Evolutionary conservation across 2,329 filamentous ascomycete species (phyloP).

Genomic region (Talaromyces piceae): DNA sequence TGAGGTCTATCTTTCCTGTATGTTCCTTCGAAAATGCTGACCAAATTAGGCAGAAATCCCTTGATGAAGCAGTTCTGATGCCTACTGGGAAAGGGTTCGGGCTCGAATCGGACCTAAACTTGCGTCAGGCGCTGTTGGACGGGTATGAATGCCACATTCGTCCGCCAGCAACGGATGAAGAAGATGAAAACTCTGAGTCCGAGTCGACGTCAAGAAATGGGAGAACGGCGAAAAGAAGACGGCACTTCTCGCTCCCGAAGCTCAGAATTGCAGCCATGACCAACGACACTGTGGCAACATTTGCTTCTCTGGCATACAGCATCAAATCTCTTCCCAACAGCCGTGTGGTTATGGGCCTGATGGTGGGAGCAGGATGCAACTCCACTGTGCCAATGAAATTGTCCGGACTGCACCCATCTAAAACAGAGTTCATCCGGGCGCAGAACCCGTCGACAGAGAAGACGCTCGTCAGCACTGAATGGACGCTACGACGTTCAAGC

Average conservation of each 20-base stretch:
- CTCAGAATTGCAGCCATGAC: slow-evolving; percentile 65
- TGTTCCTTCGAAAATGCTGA: slow-evolving; percentile 6
- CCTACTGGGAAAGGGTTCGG: slow-evolving; percentile 49
- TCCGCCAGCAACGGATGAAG: slow-evolving; percentile 15
- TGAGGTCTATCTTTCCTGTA: slow-evolving; percentile 14
- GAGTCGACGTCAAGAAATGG: background rate
- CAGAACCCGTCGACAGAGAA: slow-evolving; percentile 43
- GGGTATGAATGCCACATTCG: slow-evolving; percentile 38
- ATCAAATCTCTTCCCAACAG: slow-evolving; percentile 44
- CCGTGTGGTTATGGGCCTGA: slow-evolving; percentile 65
- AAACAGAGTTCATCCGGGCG: slow-evolving; percentile 31
- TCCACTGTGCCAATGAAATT: slow-evolving; percentile 64
- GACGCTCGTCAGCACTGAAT: slow-evolving; percentile 70
- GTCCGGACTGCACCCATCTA: slow-evolving; percentile 52
- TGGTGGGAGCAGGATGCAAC: slow-evolving; percentile 71
- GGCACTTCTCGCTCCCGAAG: slow-evolving; percentile 45
- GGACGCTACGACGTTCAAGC: slow-evolving; percentile 66
- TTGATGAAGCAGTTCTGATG: slow-evolving; percentile 45
- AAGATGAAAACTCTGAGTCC: background rate
- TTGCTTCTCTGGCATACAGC: slow-evolving; percentile 64
- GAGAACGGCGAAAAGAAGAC: slow-evolving; percentile 20
- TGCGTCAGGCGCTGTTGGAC: slow-evolving; percentile 26
- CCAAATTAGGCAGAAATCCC: slow-evolving; percentile 35
- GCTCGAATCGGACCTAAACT: slow-evolving; percentile 26
- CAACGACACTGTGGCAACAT: slow-evolving; percentile 69